A percentile compares a stretch with the other conserved stretches of the same genome.
These are phyloP conservation scores for Cladosporium sp. DNA, from an alignment of 2,329 filamentous ascomycete species.

Conservation along the genomic window DNA sequence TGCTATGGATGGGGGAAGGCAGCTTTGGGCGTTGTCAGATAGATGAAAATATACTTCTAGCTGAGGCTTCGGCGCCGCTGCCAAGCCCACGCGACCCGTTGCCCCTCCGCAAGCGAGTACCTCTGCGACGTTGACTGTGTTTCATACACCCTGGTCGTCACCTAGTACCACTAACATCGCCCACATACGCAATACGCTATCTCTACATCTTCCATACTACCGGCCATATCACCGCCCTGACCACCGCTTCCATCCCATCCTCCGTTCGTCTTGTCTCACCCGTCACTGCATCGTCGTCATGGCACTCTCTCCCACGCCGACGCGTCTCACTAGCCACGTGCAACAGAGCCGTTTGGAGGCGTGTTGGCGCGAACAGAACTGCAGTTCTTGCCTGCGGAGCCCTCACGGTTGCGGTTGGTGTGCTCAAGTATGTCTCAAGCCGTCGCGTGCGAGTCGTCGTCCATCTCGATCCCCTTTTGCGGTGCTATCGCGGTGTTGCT, in stretches of 20 bases:
- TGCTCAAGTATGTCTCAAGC: slow-evolving; percentile 6
- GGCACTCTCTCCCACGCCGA: background rate
- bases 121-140: slow-evolving; percentile 7
- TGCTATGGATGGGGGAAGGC: background rate
- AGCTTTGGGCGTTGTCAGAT: slow-evolving; percentile 14
- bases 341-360: slow-evolving; percentile 11
- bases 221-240: background rate
- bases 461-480: background rate
- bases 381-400: slow-evolving; percentile 7
- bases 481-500: background rate
- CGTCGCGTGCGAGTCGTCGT: slow-evolving; percentile 2
- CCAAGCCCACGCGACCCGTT: slow-evolving; percentile 5
- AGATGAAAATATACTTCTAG: slow-evolving; percentile 14
- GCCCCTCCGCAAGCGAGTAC: slow-evolving; percentile 8
- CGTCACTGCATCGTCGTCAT: background rate
- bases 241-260: background rate
- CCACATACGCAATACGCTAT: slow-evolving; percentile 10
- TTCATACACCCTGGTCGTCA: slow-evolving; percentile 8
- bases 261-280: slow-evolving; percentile 2
- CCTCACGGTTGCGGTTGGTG: slow-evolving; percentile 17
- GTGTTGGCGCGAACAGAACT: slow-evolving; percentile 15
- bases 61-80: background rate
- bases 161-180: background rate
- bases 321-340: slow-evolving; percentile 11
- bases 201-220: background rate